These are phyloP conservation scores for Rhinocladiella similis DNA, from an alignment of 2,329 filamentous ascomycete genomes.

Conservation along the genomic window DNA sequence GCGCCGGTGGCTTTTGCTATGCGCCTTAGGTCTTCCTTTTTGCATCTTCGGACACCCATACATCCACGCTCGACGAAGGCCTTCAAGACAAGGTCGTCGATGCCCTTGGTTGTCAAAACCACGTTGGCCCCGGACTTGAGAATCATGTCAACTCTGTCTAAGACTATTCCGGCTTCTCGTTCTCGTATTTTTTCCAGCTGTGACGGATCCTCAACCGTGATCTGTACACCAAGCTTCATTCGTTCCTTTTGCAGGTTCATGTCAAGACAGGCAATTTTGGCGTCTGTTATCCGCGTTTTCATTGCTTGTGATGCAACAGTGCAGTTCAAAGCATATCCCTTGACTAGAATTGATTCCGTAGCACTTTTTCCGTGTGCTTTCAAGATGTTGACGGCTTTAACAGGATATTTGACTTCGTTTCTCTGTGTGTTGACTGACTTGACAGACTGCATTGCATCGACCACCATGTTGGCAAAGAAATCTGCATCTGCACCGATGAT, in stretches of 20 bases:
- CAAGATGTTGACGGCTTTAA: conserved; percentile 98
- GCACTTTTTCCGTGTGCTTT: conserved; percentile 96
- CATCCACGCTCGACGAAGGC: conserved; percentile 90
- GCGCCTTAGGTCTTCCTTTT: conserved; percentile 95
- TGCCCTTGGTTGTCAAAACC: conserved; percentile 94
- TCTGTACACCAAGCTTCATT: conserved; percentile 98
- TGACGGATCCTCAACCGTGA: conserved; percentile 94
- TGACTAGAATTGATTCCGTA: conserved; percentile 84
- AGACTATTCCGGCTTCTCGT: conserved; percentile 86
- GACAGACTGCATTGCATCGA: conserved; percentile 93
- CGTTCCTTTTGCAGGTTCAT: conserved; percentile 99
- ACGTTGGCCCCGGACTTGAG: conserved; percentile 97
- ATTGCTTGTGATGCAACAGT: conserved; percentile 98
- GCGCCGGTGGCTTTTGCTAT: conserved; percentile 96
- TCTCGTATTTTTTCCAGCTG: conserved; percentile 97
- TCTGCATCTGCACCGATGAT: conserved; percentile 95
- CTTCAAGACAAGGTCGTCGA: conserved; percentile 94
- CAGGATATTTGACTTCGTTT: conserved; percentile 91
- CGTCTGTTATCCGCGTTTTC: conserved; percentile 87
- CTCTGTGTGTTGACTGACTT: conserved; percentile 82
- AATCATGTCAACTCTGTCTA: conserved; percentile 95
- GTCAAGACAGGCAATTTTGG: conserved; percentile 94
- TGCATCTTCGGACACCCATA: conserved; percentile 94
- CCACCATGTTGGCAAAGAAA: conserved; percentile 96
- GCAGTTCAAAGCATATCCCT: conserved; percentile 97